Evolutionary conservation across 2,329 filamentous ascomycete genomes (phyloP).

Genomic region (Curvularia hawaiiensis): DNA sequence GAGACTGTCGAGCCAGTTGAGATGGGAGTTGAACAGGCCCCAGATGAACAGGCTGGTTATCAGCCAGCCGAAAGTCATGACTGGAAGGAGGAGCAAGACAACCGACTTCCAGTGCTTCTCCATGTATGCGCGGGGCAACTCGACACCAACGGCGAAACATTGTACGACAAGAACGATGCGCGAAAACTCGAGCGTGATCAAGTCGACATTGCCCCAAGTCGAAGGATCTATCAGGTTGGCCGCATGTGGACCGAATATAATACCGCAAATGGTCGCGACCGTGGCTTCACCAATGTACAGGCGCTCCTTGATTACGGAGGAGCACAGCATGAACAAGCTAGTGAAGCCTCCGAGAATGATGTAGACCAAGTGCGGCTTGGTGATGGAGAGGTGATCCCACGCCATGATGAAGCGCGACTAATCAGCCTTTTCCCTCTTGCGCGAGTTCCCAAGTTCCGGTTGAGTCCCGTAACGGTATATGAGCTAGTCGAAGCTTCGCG

Average conservation of each 20-base stretch:
- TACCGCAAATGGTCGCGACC: slow-evolving; percentile 83
- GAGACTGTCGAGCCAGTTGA: slow-evolving; percentile 90
- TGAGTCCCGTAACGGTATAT: background rate
- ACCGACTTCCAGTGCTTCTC: slow-evolving; percentile 97
- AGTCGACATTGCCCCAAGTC: slow-evolving; percentile 81
- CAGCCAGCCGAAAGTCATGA: slow-evolving; percentile 97
- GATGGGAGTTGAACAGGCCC: slow-evolving; percentile 76
- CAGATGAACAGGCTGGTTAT: slow-evolving; percentile 92
- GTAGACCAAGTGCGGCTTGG: slow-evolving; percentile 96
- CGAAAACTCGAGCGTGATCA: slow-evolving; percentile 87
- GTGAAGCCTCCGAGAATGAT: slow-evolving; percentile 98
- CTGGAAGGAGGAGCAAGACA: slow-evolving; percentile 81
- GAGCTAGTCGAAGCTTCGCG: background rate
- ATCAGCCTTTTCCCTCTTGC: slow-evolving; percentile 3
- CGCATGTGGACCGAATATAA: slow-evolving; percentile 87
- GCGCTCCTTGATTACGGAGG: slow-evolving; percentile 96
- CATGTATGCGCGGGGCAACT: slow-evolving; percentile 95
- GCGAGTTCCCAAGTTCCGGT: slow-evolving; percentile 1
- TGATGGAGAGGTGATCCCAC: slow-evolving; percentile 83
- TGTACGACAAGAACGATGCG: slow-evolving; percentile 89
- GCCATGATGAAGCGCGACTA: slow-evolving; percentile 60
- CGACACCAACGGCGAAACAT: slow-evolving; percentile 90
- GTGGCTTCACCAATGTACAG: slow-evolving; percentile 99
- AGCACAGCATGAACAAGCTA: slow-evolving; percentile 97
- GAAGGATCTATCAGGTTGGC: slow-evolving; percentile 78